phyloP scores from a whole-genome alignment of 345 rosid genomes.

The Camelina hispida region DNA sequence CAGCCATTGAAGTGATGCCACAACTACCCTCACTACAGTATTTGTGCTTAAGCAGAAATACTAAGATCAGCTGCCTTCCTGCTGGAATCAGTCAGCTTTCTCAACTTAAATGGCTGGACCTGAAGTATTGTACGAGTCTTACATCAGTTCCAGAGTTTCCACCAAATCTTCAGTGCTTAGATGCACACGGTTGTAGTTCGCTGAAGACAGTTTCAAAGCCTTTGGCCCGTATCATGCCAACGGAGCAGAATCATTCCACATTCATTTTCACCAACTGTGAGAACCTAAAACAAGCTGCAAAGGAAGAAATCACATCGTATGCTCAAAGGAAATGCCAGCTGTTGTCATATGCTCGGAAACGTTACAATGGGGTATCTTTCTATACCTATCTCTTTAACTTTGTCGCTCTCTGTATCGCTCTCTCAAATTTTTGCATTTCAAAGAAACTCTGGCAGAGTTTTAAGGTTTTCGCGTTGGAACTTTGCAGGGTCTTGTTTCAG shows the following conservation, averaged over 20 bases:
- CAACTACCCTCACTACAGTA: neutral
- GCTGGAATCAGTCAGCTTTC: neutral
- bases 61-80: constrained; percentile 1
- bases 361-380: constrained; percentile 11
- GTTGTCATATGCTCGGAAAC: constrained; percentile 2
- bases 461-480: neutral
- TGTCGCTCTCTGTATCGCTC: neutral
- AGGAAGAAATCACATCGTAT: constrained; percentile 14
- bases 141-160: constrained; percentile 26
- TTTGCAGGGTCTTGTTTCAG: constrained; percentile 30
- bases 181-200: constrained; percentile 29
- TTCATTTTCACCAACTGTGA: constrained; percentile 24
- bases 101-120: constrained; percentile 32
- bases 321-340: constrained; percentile 26
- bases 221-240: constrained; percentile 16
- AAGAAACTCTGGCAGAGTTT: neutral
- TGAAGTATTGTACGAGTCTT: constrained; percentile 34
- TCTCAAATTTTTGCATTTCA: neutral
- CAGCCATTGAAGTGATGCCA: constrained; percentile 26
- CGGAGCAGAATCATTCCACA: constrained; percentile 2
- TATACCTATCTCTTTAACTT: neutral
- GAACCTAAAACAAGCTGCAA: constrained; percentile 22
- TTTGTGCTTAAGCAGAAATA: constrained; percentile 27
- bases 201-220: constrained; percentile 27
- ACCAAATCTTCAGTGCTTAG: constrained; percentile 31